phyloP scores from a whole-genome alignment of 2,329 filamentous ascomycete genomes.

The Moelleriella libera region DNA sequence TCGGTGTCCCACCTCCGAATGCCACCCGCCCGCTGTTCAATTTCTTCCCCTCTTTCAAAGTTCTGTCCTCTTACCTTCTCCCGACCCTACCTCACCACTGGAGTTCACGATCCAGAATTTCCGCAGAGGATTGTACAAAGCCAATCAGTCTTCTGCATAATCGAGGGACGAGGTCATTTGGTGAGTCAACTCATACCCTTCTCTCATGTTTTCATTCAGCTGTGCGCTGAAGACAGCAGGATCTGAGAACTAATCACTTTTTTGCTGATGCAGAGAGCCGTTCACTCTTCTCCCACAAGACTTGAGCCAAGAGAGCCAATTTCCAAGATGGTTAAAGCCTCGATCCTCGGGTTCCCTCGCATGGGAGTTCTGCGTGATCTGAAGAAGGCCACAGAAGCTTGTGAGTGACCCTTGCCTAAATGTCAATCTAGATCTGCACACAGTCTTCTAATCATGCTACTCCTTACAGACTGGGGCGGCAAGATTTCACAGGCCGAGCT shows the following conservation, averaged over 20 bases:
- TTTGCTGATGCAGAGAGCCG: neutral
- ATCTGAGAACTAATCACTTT: neutral
- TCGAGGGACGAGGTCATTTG: too few relatives aligned
- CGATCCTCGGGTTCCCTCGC: conserved; percentile 95
- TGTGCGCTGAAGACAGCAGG: too few relatives aligned
- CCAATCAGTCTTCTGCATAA: too few relatives aligned
- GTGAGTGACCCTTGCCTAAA: conserved; percentile 22
- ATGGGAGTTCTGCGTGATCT: conserved; percentile 98
- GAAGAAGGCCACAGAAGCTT: conserved; percentile 99
- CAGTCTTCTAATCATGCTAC: conserved; percentile 9
- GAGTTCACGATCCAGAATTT: too few relatives aligned
- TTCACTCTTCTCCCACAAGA: neutral
- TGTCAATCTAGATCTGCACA: neutral
- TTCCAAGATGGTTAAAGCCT: conserved; percentile 47
- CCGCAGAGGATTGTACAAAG: too few relatives aligned
- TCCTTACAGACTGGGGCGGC: conserved; percentile 57
- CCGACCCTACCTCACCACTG: too few relatives aligned
- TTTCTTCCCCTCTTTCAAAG: conserved; percentile 6
- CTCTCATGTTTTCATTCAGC: too few relatives aligned
- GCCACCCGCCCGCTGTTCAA: too few relatives aligned
- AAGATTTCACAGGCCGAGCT: conserved; percentile 90
- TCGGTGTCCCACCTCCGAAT: too few relatives aligned
- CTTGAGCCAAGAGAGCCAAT: conserved; percentile 11
- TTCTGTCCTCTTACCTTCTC: neutral
- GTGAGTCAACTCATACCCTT: too few relatives aligned